Evolutionary conservation across 2,329 filamentous ascomycete genomes (phyloP), one percentile per base, ranked within the genome.

Genomic region (Botryotinia globosa): DNA sequence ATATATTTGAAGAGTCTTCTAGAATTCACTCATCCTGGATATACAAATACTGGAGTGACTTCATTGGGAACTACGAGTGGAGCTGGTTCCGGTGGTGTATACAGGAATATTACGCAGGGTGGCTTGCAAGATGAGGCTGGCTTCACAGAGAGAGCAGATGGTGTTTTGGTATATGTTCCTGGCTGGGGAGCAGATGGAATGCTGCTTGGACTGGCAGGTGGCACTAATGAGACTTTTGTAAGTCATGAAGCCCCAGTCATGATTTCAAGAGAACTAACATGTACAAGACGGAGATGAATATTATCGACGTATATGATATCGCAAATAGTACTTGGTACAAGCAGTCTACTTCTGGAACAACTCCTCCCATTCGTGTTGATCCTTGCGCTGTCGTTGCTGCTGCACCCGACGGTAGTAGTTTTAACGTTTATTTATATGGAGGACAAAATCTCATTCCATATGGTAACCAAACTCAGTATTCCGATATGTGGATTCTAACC

Each of bases 391-490:
- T 90, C 0, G 87, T 92, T 29, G 90, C 89, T 59, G 88, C 89
- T 25, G 90, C 90, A 18, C 87, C 91, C 10, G 91, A 93, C 78
- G 91, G 91, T 14, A 91, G 89, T 29, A 92, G 89, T 42, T 92
- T 93, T 79, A 92, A 94, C 78, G 86, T 94, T 62, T 93, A 94
- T 82, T 87, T 94, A 82, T 94, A 91, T 78, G 92, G 91, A 20
- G 92, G 92, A 0, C 92, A 94, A 79, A 92, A 92, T 75, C 84
- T 94, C 1, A 85, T 88, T 39, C 91, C 92, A 0, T 87, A 85
- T 73, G 89, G 82, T 71, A 80, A 82, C 45, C 86, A 88, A 79
- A 84, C 81, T 0, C 86, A 88, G 77, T 92, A 93, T 80, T 87
- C 89, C 39, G 91, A 94, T 78, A 89, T 92, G 84, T 93, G 90